These are phyloP conservation scores for Pichia exigua DNA, from an alignment of 805 yeast genomes.

Conservation along the genomic window DNA sequence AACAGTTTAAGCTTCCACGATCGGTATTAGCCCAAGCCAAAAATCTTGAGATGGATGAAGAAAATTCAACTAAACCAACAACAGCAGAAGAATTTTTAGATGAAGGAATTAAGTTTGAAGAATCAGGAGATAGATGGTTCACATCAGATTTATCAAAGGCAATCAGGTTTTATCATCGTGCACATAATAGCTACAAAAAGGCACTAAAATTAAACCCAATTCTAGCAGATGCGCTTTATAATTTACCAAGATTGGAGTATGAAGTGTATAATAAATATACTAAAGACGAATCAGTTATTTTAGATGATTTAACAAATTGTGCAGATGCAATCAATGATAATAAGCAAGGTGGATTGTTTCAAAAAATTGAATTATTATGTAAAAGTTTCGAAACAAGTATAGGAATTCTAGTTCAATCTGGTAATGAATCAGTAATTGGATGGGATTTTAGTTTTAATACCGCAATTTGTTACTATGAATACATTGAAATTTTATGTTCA, in stretches of 20 bases:
- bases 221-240: slow-evolving; percentile 46
- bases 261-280: slow-evolving; percentile 48
- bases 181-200: slow-evolving; percentile 36
- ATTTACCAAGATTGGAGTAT: slow-evolving; percentile 49
- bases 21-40: slow-evolving; percentile 10
- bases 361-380: slow-evolving; percentile 30
- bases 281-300: slow-evolving; percentile 38
- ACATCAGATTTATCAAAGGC: slow-evolving; percentile 59
- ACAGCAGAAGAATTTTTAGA: slow-evolving; percentile 49
- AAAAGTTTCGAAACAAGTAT: slow-evolving; percentile 34
- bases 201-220: slow-evolving; percentile 26
- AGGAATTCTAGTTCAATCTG: slow-evolving; percentile 13
- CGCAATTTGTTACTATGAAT: slow-evolving; percentile 40
- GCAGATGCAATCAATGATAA: slow-evolving; percentile 23
- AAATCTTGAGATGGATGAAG: background rate
- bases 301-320: slow-evolving; percentile 27
- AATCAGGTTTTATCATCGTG: slow-evolving; percentile 55
- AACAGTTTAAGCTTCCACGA: slow-evolving; percentile 12
- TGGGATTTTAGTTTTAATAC: slow-evolving; percentile 41
- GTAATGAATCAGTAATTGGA: slow-evolving; percentile 15
- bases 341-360: slow-evolving; percentile 29
- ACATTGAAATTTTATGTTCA: slow-evolving; percentile 29
- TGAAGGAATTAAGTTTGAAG: slow-evolving; percentile 54
- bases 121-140: slow-evolving; percentile 70
- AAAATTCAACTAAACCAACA: slow-evolving; percentile 21